Conservation (phyloP, 1,284 basidiomycete genomes). For the Fomitopsis schrenkii region DNA sequence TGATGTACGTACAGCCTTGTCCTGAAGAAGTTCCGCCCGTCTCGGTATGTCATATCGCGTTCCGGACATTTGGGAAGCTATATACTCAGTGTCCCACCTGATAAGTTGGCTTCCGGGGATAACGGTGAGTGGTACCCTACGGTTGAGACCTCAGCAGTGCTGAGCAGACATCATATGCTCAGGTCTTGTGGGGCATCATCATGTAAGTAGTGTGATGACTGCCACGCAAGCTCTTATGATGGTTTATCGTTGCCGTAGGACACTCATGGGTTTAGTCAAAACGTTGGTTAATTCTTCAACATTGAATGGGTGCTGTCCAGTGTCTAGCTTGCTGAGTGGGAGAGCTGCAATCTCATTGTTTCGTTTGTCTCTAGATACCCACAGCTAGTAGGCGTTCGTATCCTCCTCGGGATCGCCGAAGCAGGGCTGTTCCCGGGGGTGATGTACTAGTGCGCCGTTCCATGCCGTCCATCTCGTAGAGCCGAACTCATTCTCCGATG, state of each 20-base stretch:
- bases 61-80: slow-evolving; percentile 11
- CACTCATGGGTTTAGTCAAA: slow-evolving; percentile 61
- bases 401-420: slow-evolving; percentile 63
- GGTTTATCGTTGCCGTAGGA: slow-evolving; percentile 32
- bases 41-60: slow-evolving; percentile 8
- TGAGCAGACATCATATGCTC: too few relatives aligned
- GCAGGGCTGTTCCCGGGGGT: slow-evolving; percentile 70
- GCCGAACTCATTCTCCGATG: background rate
- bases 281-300: slow-evolving; percentile 32
- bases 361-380: slow-evolving; percentile 39
- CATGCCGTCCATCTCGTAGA: background rate
- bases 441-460: slow-evolving; percentile 45
- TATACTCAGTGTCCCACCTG: background rate
- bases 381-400: slow-evolving; percentile 56
- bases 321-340: too few relatives aligned
- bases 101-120: slow-evolving; percentile 22
- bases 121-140: slow-evolving; percentile 14
- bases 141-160: background rate
- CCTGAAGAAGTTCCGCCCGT: slow-evolving; percentile 31
- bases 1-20: slow-evolving; percentile 19
- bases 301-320: background rate
- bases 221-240: too few relatives aligned
- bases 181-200: slow-evolving; percentile 25
- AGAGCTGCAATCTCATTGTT: too few relatives aligned
- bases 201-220: slow-evolving; percentile 12